Evolutionary conservation across 2,329 filamentous ascomycete species (phyloP), one percentile per base, ranked within the genome.

Genomic region (Ascosphaera apis): DNA sequence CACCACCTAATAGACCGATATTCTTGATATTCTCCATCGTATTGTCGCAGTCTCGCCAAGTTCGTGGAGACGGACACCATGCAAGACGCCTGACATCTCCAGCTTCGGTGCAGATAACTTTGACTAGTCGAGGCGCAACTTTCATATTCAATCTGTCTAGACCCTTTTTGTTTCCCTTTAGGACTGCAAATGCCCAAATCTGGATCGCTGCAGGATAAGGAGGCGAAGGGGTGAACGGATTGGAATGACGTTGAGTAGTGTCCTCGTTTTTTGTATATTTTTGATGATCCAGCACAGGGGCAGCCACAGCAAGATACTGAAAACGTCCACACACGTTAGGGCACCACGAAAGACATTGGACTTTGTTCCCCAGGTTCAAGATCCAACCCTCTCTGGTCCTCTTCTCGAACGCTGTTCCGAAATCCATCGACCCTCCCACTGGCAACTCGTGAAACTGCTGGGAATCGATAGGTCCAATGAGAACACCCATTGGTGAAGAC

Each of bases 61-160:
- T 48, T 46, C 33, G 65, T 51, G 19, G 19, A 21, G 19, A 21
- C 8, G 65, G 66, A 47, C 67, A 70, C 68, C 69, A 76, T 40
- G 60, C 56, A 18, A 74, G 51, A 6, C 58, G 53, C 41, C 60
- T 65, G 13, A 69, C 50, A 38, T 66, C 58, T 2, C 69, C 69
- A 60, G 66, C 71, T 15, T 67, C 56, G 2, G 63, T 61, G 43
- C 66, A 70, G n/a, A 73, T 47, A 3, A 65, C 60, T 25, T 62
- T 43, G 17, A 54, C 53, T 31, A 72, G 53, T 32, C 48, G 46
- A 3, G 69, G 68, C 12, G 54, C 44, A 6, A 40, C 44, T 0
- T 44, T 46, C 42, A 55, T 54, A 44, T 68, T 58, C 4, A 69
- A 48, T 2, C 48, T 52, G 11, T 55, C 53, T 1, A 54, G 48